These are phyloP conservation scores for Hymenotorrendiella dingleyae DNA, from an alignment of 2,329 filamentous ascomycete genomes.

Conservation along the genomic window DNA sequence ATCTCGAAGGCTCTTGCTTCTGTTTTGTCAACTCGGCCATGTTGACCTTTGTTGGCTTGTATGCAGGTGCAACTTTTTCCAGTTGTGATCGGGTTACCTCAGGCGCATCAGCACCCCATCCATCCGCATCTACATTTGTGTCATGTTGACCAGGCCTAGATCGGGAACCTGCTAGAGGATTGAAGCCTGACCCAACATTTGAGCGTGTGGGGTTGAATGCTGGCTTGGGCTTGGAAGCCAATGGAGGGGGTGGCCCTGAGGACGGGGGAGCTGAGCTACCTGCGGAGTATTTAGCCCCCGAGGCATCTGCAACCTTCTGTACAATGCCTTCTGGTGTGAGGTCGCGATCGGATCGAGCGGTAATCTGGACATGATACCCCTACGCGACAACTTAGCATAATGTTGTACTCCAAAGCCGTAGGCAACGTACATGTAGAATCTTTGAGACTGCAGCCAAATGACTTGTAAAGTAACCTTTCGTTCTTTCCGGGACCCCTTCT, in stretches of 20 bases:
- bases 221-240: conserved; percentile 89
- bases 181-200: conserved; percentile 47
- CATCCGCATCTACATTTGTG: conserved; percentile 68
- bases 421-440: conserved; percentile 64
- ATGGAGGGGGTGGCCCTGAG: conserved; percentile 37
- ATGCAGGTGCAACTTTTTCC: conserved; percentile 87
- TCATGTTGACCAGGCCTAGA: conserved; percentile 48
- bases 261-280: conserved; percentile 55
- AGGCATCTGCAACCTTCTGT: conserved; percentile 90
- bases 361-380: conserved; percentile 97
- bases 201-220: conserved; percentile 72
- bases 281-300: conserved; percentile 86
- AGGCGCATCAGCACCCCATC: conserved; percentile 94
- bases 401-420: background rate
- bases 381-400: conserved; percentile 28
- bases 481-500: conserved; percentile 94
- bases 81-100: conserved; percentile 78
- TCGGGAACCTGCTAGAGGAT: conserved; percentile 62
- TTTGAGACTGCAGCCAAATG: conserved; percentile 86
- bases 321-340: conserved; percentile 83
- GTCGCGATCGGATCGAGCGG: conserved; percentile 84
- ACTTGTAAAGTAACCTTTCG: conserved; percentile 97
- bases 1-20: conserved; percentile 58
- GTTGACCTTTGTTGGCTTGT: conserved; percentile 93
- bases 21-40: conserved; percentile 78